Percentiles rank a stretch among this genome's conserved stretches.
Evolutionary conservation across 768 basidiomycete genomes (phyloP).

Genomic region (Pisolithus albus): DNA sequence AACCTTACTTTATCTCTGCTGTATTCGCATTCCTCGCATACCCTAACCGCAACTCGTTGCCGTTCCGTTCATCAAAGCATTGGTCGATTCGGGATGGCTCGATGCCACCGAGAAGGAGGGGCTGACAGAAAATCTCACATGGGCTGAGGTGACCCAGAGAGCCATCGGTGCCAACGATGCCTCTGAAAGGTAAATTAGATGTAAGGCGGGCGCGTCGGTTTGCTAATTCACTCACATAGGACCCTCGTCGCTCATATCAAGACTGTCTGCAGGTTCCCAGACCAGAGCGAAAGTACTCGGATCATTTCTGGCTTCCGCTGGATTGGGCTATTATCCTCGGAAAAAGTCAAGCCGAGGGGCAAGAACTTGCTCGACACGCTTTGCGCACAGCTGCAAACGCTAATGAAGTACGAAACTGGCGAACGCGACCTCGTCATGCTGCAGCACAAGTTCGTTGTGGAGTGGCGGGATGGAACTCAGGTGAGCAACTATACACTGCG

Average conservation of each 20-base stretch:
- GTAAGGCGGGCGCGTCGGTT: not conserved
- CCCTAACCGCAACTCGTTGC: constrained; percentile 90
- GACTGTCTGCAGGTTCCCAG: constrained; percentile 66
- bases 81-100: constrained; percentile 86
- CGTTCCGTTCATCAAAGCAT: constrained; percentile 85
- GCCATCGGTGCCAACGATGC: constrained; percentile 61
- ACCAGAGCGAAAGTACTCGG: constrained; percentile 59
- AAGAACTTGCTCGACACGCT: constrained; percentile 89
- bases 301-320: constrained; percentile 88
- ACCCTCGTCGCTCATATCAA: constrained; percentile 68
- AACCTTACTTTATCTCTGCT: constrained; percentile 94
- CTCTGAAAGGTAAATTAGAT: constrained; percentile 51
- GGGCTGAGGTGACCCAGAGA: constrained; percentile 78
- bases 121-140: constrained; percentile 68
- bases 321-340: constrained; percentile 86
- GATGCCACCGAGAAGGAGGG: constrained; percentile 70
- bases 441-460: constrained; percentile 95
- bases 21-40: constrained; percentile 96
- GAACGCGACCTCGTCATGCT: constrained; percentile 97
- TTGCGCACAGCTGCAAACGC: constrained; percentile 79
- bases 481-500: constrained; percentile 29
- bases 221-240: constrained; percentile 32
- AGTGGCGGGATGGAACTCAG: constrained; percentile 76
- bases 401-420: constrained; percentile 87
- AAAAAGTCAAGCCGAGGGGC: constrained; percentile 53